Base-by-base conservation (phyloP, 257 asterid genomes). In the Lycium barbarum region DNA sequence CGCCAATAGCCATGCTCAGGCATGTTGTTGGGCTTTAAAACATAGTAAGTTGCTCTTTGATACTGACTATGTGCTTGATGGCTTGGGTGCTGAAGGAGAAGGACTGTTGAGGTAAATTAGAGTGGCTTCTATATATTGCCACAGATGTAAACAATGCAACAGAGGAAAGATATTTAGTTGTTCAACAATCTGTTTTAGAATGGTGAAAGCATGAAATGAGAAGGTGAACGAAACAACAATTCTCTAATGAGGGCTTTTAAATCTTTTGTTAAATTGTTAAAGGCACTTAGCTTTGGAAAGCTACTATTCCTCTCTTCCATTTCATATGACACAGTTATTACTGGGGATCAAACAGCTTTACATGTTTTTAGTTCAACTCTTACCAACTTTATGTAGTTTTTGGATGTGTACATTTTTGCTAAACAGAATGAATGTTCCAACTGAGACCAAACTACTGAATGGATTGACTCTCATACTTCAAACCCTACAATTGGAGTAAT, bases 21-120 rank as follows among this genome's bases (percentile, higher is more conserved):
- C 26, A 68, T 26, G 7, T 8, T 36, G 78, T 68, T 68, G 53
- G 53, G 78, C 78, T 68, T 68, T 68, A 38, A 68, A 38, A 3
- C 53, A 68, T 38, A 36, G 78, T 38, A 38, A 13, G 2, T 68
- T 36, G 67, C n/a, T 68, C n/a, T 68, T 68, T 68, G 53, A 68
- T 26, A 26, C 33, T 26, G 33, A 67, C 7, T 38, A 68, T 38
- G 53, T 68, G 78, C 78, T 38, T 38, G 51, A 53, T 68, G 78
- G 53, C 53, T 68, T 68, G 53, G 38, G 78, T 68, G 33, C 78
- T 38, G 36, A 68, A 38, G 78, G 53, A 68, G 78, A 68, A 68
- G 78, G 78, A 5, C 78, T 14, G 26, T 68, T 68, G 53, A 68
- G n/a, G 51, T 36, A 38, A 38, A 38, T 68, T 68, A 36, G 53